These are phyloP conservation scores for Chalaropsis ovoidea DNA, from an alignment of 2,329 filamentous ascomycete species.

Conservation along the genomic window DNA sequence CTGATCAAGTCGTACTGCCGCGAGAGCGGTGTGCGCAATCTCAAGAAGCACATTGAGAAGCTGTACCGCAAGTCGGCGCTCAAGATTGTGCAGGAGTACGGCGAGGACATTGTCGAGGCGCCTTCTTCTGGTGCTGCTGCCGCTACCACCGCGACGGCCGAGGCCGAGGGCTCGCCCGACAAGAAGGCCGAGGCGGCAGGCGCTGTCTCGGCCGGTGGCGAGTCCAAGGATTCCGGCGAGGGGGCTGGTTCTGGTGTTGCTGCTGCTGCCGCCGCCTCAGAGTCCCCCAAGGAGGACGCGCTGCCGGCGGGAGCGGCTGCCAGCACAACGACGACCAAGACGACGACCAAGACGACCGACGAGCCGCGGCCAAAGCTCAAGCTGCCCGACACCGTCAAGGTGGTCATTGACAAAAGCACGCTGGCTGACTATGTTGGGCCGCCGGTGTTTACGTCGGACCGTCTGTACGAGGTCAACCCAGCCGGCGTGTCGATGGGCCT, in stretches of 20 bases:
- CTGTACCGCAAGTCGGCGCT: conserved; percentile 94
- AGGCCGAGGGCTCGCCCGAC: conserved; percentile 30
- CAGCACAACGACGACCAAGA: conserved; percentile 27
- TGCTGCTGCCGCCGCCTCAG: conserved; percentile 30
- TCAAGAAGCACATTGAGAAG: conserved; percentile 99
- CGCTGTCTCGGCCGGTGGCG: conserved; percentile 24
- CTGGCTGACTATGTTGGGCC: conserved; percentile 95
- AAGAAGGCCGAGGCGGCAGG: conserved; percentile 32
- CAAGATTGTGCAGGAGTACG: conserved; percentile 92
- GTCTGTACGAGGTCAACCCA: conserved; percentile 86
- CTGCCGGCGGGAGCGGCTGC: neutral
- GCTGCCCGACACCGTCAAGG: conserved; percentile 77
- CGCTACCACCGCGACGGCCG: conserved; percentile 29
- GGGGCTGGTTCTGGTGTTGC: no score
- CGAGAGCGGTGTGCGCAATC: conserved; percentile 89
- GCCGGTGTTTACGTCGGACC: conserved; percentile 88
- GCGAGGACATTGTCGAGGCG: conserved; percentile 66
- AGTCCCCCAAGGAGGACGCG: conserved; percentile 34
- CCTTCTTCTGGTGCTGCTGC: conserved; percentile 33
- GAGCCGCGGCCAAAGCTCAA: conserved; percentile 64
- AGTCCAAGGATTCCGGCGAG: conserved; percentile 27
- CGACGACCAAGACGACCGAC: conserved; percentile 46
- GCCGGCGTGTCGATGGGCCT: conserved; percentile 95
- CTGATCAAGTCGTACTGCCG: conserved; percentile 98
- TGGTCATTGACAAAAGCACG: conserved; percentile 78